Percentiles rank a stretch among this genome's conserved stretches.
phyloP scores from a whole-genome alignment of 495 filamentous ascomycete species.

The Trichoderma virens region DNA sequence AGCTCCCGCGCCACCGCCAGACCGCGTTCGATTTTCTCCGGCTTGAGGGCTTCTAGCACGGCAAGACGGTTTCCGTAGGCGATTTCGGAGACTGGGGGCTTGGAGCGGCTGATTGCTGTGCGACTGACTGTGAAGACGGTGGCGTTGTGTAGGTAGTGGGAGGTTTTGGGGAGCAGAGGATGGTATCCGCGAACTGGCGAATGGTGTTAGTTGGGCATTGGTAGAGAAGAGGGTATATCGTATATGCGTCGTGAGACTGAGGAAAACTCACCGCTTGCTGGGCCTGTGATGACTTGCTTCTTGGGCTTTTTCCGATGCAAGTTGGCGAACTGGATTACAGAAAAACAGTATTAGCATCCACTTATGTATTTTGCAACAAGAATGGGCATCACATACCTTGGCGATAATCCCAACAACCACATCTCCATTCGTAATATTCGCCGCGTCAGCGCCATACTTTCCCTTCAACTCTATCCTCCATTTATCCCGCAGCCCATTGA shows the following conservation, averaged over 20 bases:
- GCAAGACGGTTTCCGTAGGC: slow-evolving; percentile 9
- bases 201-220: neutral
- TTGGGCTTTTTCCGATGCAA: neutral
- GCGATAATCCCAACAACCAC: neutral
- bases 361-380: neutral
- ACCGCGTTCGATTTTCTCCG: neutral
- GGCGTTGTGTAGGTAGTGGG: slow-evolving; percentile 8
- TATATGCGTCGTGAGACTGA: neutral
- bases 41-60: neutral
- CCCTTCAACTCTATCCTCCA: neutral
- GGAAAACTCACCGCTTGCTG: neutral
- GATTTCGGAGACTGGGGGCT: neutral
- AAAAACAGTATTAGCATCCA: neutral
- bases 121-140: neutral
- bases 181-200: slow-evolving; percentile 1
- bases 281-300: neutral
- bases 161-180: neutral
- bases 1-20: slow-evolving; percentile 6
- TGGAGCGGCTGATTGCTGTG: slow-evolving; percentile 1
- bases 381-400: neutral
- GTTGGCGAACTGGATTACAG: neutral
- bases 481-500: neutral
- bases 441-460: neutral
- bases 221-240: neutral
- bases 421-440: neutral